Conservation (phyloP, 345 rosid species). For the Psidium friedrichsthalianum region DNA sequence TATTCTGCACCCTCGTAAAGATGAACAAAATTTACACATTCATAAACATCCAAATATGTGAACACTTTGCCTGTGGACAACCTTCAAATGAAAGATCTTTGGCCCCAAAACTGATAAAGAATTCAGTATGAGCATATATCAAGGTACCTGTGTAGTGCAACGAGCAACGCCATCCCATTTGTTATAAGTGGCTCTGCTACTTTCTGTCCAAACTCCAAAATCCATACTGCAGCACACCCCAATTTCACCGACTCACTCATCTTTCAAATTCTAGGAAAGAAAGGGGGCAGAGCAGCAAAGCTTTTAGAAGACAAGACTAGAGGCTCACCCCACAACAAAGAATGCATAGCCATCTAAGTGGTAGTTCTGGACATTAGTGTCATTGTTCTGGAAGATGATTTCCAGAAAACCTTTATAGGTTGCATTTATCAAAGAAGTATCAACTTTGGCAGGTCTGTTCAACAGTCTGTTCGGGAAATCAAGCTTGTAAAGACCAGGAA, state of each 20-base stretch:
- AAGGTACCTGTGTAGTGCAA: slow-evolving; percentile 59
- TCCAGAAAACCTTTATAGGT: slow-evolving; percentile 83
- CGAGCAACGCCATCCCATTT: slow-evolving; percentile 94
- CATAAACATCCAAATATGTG: neutral
- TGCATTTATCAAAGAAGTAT: slow-evolving; percentile 79
- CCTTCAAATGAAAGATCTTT: neutral
- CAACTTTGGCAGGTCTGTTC: slow-evolving; percentile 70
- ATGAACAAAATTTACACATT: neutral
- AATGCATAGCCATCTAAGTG: slow-evolving; percentile 95
- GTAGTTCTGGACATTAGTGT: slow-evolving; percentile 60
- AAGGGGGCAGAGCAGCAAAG: neutral
- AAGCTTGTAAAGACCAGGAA: slow-evolving; percentile 75
- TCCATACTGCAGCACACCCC: slow-evolving; percentile 52
- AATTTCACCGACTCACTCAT: neutral
- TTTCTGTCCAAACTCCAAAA: slow-evolving; percentile 88
- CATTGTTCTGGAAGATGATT: slow-evolving; percentile 87
- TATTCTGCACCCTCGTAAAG: neutral
- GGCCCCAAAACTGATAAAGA: neutral
- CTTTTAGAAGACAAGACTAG: slow-evolving; percentile 1
- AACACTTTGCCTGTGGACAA: neutral
- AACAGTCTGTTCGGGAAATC: slow-evolving; percentile 72
- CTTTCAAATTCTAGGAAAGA: neutral
- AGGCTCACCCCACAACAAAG: slow-evolving; percentile 84
- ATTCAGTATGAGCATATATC: neutral
- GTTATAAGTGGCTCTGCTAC: slow-evolving; percentile 78